phyloP scores from a whole-genome alignment of 768 basidiomycete species.

The Auricularia sp. region DNA sequence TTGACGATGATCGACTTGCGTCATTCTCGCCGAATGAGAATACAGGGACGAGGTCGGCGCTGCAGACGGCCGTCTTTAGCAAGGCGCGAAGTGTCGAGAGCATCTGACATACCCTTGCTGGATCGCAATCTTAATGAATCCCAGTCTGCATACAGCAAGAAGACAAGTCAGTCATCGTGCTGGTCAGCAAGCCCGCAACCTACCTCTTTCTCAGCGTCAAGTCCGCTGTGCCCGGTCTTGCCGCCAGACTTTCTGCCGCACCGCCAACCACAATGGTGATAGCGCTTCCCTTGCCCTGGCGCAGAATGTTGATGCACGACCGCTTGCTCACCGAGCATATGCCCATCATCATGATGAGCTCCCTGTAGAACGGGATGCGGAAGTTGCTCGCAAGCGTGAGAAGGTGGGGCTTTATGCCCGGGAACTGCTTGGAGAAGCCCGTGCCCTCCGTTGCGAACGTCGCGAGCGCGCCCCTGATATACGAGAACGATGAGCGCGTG shows the following conservation, averaged over 20 bases:
- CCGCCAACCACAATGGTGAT: constrained; percentile 96
- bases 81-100: neutral
- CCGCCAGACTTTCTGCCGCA: constrained; percentile 87
- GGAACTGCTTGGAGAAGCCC: constrained; percentile 81
- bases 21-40: constrained; percentile 99
- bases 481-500: too few species aligned
- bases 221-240: constrained; percentile 95
- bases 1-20: constrained; percentile 34
- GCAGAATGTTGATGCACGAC: constrained; percentile 82
- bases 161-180: neutral
- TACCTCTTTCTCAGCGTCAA: constrained; percentile 67
- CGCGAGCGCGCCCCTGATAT: constrained; percentile 73
- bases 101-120: constrained; percentile 57
- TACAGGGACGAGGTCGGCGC: constrained; percentile 92
- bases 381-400: constrained; percentile 89
- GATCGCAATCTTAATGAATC: constrained; percentile 92
- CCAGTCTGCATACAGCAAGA: constrained; percentile 39
- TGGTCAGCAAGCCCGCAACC: constrained; percentile 9
- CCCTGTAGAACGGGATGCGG: constrained; percentile 84
- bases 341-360: constrained; percentile 77
- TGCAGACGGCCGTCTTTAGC: constrained; percentile 17
- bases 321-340: constrained; percentile 87
- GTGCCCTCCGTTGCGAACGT: constrained; percentile 97
- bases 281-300: constrained; percentile 47
- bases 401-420: constrained; percentile 87